Evolutionary conservation across 257 asterid genomes (phyloP).

Genomic region (Solanum sitiens): DNA sequence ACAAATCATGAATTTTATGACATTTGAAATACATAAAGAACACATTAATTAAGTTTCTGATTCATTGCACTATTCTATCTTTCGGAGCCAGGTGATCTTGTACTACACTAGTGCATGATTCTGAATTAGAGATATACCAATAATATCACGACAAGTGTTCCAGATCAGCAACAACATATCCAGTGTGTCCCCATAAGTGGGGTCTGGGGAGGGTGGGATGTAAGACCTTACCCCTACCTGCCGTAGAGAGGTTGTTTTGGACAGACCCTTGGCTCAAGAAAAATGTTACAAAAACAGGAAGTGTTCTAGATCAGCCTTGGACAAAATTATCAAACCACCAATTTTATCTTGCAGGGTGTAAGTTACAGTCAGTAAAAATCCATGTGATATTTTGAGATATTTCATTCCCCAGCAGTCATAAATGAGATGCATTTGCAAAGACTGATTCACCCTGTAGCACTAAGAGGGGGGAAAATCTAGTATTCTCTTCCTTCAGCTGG

Average conservation of each 20-base stretch:
- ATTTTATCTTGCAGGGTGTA: background rate
- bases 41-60: background rate
- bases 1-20: background rate
- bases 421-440: background rate
- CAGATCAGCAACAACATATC: background rate
- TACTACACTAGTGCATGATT: background rate
- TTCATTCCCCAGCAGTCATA: background rate
- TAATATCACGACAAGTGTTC: background rate
- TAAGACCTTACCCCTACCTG: background rate
- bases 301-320: background rate
- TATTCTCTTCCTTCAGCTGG: background rate
- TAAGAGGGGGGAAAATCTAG: background rate
- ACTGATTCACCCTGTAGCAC: background rate
- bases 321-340: background rate
- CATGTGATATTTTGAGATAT: background rate
- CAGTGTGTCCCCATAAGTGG: background rate
- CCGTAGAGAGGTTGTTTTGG: background rate
- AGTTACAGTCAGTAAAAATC: background rate
- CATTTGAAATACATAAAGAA: background rate
- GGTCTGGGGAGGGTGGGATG: background rate
- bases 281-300: background rate
- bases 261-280: background rate
- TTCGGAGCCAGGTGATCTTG: background rate
- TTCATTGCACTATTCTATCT: background rate
- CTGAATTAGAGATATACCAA: background rate